Evolutionary conservation across 139 green algal species (phyloP).

Genomic region (Auxenochlorella protothecoides): DNA sequence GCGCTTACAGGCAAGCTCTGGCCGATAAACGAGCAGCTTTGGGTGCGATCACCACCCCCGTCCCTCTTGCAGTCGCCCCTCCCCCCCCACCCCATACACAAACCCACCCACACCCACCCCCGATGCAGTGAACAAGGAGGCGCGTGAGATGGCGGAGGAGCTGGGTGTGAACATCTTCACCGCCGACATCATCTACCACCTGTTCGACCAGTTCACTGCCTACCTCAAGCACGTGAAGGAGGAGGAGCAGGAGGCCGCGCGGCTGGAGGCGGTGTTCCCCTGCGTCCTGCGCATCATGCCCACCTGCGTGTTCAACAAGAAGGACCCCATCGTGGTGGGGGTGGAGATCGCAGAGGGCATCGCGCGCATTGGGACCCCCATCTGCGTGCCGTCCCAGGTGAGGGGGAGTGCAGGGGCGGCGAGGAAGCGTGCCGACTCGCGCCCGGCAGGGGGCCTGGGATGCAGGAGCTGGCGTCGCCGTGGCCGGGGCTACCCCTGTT

Average conservation of each 20-base stretch:
- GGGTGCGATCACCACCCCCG: neutral
- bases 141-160: slow-evolving; percentile 67
- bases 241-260: slow-evolving; percentile 73
- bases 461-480: too few species aligned
- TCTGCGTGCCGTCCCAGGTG: slow-evolving; percentile 49
- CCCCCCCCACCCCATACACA: neutral
- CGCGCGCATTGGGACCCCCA: slow-evolving; percentile 59
- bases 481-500: too few species aligned
- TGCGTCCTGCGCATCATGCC: slow-evolving; percentile 82
- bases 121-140: slow-evolving; percentile 59
- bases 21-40: too few species aligned
- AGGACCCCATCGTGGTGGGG: slow-evolving; percentile 94
- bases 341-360: slow-evolving; percentile 79
- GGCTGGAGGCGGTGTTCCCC: slow-evolving; percentile 84
- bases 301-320: slow-evolving; percentile 94
- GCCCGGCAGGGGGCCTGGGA: too few species aligned
- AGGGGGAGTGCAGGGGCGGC: neutral
- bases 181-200: slow-evolving; percentile 99
- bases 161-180: slow-evolving; percentile 88
- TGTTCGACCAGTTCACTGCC: slow-evolving; percentile 95
- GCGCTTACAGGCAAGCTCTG: too few species aligned
- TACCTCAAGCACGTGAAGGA: slow-evolving; percentile 64
- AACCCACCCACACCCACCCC: neutral
- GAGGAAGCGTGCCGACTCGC: too few species aligned
- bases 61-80: neutral